Conservation (phyloP, 2,329 filamentous ascomycete species). For the Incumbomyces lentus region DNA sequence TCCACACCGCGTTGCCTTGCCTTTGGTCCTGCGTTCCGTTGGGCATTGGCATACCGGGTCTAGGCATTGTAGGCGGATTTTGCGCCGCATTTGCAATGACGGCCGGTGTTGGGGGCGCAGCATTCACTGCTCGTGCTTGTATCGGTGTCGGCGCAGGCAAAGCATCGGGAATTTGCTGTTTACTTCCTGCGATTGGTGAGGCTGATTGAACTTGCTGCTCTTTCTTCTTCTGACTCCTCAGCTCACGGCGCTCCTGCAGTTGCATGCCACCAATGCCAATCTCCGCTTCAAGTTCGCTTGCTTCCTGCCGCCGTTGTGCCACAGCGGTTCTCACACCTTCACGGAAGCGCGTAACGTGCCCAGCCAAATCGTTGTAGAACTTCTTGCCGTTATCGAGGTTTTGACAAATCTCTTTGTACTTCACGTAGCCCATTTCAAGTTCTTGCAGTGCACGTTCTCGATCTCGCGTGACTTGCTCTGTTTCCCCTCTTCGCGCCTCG, state of each 20-base stretch:
- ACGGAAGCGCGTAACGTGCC: slow-evolving; percentile 74
- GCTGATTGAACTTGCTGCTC: neutral
- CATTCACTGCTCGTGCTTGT: slow-evolving; percentile 25
- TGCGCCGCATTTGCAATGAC: slow-evolving; percentile 39
- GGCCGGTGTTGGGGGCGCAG: slow-evolving; percentile 17
- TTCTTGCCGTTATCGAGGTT: slow-evolving; percentile 86
- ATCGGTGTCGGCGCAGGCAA: slow-evolving; percentile 38
- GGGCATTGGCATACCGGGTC: neutral
- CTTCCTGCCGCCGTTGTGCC: slow-evolving; percentile 69
- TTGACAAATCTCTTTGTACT: slow-evolving; percentile 90
- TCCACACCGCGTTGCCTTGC: slow-evolving; percentile 53
- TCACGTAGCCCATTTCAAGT: slow-evolving; percentile 83
- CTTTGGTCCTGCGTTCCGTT: slow-evolving; percentile 20
- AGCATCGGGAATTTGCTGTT: slow-evolving; percentile 18
- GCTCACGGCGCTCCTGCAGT: slow-evolving; percentile 34
- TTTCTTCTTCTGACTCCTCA: slow-evolving; percentile 29
- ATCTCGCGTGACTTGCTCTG: slow-evolving; percentile 49
- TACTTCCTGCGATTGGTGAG: too few species aligned
- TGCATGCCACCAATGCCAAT: slow-evolving; percentile 51
- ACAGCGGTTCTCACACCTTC: slow-evolving; percentile 72
- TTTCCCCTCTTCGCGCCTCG: slow-evolving; percentile 57
- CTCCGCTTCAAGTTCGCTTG: slow-evolving; percentile 65
- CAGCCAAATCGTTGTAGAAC: slow-evolving; percentile 93
- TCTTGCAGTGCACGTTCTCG: slow-evolving; percentile 78
- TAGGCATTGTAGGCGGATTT: slow-evolving; percentile 34